Evolutionary conservation across 176 grass and related monocot species (phyloP).

Genomic region (Carex scoparia): DNA sequence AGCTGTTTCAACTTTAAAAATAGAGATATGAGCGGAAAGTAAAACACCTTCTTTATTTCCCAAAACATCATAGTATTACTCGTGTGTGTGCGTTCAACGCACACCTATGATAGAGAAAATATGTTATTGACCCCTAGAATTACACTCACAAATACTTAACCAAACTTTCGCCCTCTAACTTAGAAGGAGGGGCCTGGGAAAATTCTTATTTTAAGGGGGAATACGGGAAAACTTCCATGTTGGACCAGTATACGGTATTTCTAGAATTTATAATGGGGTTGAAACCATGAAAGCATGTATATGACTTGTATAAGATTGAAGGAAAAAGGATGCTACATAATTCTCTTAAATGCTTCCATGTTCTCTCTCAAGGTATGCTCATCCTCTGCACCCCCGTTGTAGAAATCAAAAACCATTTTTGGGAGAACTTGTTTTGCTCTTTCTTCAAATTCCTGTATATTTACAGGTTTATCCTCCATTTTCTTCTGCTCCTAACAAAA

Average conservation of each 20-base stretch:
- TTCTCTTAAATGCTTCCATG: slow-evolving; percentile 69
- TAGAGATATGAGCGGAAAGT: too few relatives aligned
- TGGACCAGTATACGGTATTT: neutral
- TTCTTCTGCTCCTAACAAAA: slow-evolving; percentile 16
- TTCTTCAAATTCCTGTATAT: slow-evolving; percentile 65
- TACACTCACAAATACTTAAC: neutral
- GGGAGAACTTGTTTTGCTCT: slow-evolving; percentile 62
- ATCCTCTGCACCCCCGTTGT: slow-evolving; percentile 74
- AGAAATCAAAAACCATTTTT: slow-evolving; percentile 83
- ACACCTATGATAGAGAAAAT: too few relatives aligned
- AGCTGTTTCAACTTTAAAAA: too few relatives aligned
- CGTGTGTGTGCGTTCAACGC: too few relatives aligned
- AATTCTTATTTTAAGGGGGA: neutral
- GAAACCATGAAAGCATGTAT: neutral
- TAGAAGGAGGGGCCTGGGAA: neutral
- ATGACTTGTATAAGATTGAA: neutral
- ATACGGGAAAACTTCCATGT: neutral
- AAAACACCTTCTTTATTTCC: too few relatives aligned
- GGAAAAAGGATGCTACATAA: slow-evolving; percentile 33
- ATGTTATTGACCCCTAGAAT: neutral
- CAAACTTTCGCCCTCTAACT: neutral
- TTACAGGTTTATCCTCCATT: slow-evolving; percentile 71
- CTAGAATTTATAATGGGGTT: neutral
- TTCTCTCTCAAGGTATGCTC: slow-evolving; percentile 79
- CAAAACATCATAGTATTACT: too few relatives aligned